Evolutionary conservation across 1,139 yeast species (phyloP), one percentile per base, ranked within the genome.

Genomic region (Scheffersomyces segobiensis): DNA sequence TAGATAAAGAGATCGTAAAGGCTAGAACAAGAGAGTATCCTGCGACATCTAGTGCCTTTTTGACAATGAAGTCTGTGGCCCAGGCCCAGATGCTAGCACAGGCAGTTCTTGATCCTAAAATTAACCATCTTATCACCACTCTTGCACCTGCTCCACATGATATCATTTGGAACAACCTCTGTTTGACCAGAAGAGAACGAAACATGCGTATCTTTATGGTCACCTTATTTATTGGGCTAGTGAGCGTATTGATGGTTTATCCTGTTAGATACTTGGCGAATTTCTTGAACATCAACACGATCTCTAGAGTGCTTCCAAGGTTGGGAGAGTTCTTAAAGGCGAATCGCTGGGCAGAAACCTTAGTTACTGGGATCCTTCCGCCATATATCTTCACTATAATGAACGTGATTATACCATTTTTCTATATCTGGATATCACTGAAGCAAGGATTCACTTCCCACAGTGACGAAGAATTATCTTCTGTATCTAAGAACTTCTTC

Each of bases 31-130:
- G 85, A 59, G 88, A 87, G 60, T 89, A 86, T 64, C 85, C 93
- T 0, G 87, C 93, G 1, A 76, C 81, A 5, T 77, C 83, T 7
- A 74, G 80, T 14, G 97, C 97, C 0, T 91, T 91, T 71, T 85
- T 91, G 22, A 91, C 97, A 1, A 88, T 91, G 95, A 88, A 87
- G 62, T 83, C 91, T 1, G 96, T 91, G 10, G 91, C 96, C 0
- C 87, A 88, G 65, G 97, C 97, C 0, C 97, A 91, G 70, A 86
- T 91, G 89, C 87, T 92, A 8, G 96, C 97, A 0, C 97, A 92
- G 70, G 91, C 97, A 0, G 90, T 91, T 0, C 76, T 91, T 55
- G 96, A 92, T 62, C 97, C 97, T 0, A 82, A 87, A 57, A 88
- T 91, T 1, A 84, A 87, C 67, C 88, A 88, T 57, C 76, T 91